Percentiles rank a stretch among this genome's conserved stretches.
These are phyloP conservation scores for Phytophthora aleatoria DNA, from an alignment of 352 stramenopile genomes.

Conservation along the genomic window DNA sequence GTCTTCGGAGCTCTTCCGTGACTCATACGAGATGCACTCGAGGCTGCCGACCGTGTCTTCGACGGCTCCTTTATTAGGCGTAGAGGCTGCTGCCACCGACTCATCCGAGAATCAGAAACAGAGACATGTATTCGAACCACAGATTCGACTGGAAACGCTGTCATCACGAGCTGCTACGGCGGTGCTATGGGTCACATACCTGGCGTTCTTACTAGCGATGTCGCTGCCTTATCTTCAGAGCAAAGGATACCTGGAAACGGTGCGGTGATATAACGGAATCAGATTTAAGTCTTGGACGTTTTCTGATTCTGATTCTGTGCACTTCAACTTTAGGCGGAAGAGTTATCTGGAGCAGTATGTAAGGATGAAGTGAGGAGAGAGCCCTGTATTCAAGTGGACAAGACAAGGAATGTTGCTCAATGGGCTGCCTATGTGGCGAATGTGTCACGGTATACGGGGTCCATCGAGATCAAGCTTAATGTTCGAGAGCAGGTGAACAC, in stretches of 20 bases:
- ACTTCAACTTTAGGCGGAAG: constrained; percentile 46
- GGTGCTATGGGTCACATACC: constrained; percentile 80
- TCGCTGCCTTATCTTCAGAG: constrained; percentile 77
- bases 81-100: constrained; percentile 15
- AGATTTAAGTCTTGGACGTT: background rate
- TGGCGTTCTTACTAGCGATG: constrained; percentile 75
- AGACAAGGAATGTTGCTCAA: constrained; percentile 43
- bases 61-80: constrained; percentile 32
- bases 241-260: constrained; percentile 72
- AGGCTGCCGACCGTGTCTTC: constrained; percentile 44
- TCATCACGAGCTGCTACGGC: constrained; percentile 72
- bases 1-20: constrained; percentile 79
- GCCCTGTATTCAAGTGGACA: constrained; percentile 80
- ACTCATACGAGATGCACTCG: constrained; percentile 81
- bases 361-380: constrained; percentile 19
- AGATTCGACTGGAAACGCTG: constrained; percentile 83
- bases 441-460: constrained; percentile 69
- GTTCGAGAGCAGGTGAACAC: constrained; percentile 55
- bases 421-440: constrained; percentile 78
- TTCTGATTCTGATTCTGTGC: constrained; percentile 16
- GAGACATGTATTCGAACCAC: constrained; percentile 42
- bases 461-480: constrained; percentile 62
- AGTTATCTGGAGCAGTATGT: constrained; percentile 63
- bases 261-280: constrained; percentile 19
- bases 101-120: constrained; percentile 32